phyloP scores from a whole-genome alignment of 805 yeast genomes.

The Suhomyces tanzawaensis region DNA sequence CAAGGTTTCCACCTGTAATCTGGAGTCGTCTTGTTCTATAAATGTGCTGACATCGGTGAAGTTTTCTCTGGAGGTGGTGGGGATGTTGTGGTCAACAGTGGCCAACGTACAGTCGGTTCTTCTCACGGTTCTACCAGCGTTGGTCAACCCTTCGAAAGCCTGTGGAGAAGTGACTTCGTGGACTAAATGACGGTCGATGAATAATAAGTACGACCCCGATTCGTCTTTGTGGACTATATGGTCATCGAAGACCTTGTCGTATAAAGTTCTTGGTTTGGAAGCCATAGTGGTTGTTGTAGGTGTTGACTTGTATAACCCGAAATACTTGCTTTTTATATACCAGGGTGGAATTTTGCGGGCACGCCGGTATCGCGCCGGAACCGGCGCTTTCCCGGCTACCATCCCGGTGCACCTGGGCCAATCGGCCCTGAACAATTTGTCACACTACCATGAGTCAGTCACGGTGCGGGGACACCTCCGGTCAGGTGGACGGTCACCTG shows the following conservation, averaged over 20 bases:
- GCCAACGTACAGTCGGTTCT: constrained; percentile 91
- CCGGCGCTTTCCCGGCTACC: constrained; percentile 1
- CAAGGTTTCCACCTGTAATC: constrained; percentile 86
- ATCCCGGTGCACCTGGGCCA: not conserved
- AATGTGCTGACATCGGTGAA: constrained; percentile 75
- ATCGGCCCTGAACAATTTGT: too few species aligned
- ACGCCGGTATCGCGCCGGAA: constrained; percentile 8
- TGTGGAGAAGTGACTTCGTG: constrained; percentile 99
- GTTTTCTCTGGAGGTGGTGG: constrained; percentile 81
- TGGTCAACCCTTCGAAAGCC: constrained; percentile 92
- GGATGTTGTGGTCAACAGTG: constrained; percentile 96
- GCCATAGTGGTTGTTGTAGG: constrained; percentile 5
- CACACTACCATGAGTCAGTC: too few species aligned
- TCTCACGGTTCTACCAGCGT: constrained; percentile 86
- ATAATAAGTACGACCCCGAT: constrained; percentile 79
- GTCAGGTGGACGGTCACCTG: too few species aligned
- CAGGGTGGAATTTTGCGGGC: too few species aligned
- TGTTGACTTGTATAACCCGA: too few species aligned
- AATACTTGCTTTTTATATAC: too few species aligned
- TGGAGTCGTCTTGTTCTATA: constrained; percentile 87
- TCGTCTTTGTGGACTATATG: constrained; percentile 90
- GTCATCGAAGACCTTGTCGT: constrained; percentile 95
- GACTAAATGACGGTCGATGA: constrained; percentile 94
- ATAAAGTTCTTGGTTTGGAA: constrained; percentile 56
- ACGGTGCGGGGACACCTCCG: too few species aligned